Base-by-base conservation (phyloP, 495 filamentous ascomycete genomes). In the Lophiotrema nucula region DNA sequence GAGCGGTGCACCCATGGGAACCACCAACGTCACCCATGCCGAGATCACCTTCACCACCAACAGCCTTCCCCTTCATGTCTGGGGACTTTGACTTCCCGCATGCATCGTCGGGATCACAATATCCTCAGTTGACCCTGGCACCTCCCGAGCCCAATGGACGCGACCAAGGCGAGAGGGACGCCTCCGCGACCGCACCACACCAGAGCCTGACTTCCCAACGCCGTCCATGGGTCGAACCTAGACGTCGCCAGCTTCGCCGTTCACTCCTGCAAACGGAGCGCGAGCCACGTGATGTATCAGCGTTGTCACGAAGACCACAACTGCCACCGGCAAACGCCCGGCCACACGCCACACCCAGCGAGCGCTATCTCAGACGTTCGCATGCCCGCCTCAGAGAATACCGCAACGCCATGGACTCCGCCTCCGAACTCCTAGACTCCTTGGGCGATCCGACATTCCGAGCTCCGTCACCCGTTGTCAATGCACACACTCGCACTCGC, bases 11-110 rank as follows among this genome's bases (percentile, higher is more conserved):
- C 8, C 31, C 8, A 35, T 8, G n/a, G 31, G 31, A 22, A 19
- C 6, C 47, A 13, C 18, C 45, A 35, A 46, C 56, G 39, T 53
- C 56, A 53, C 39, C 56, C 31, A 33, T 43, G 21, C 52, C 53
- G 58, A 33, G 48, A 12, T 19, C 60, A 3, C 27, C 60, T 6
- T 38, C 51, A 1, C 58, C 51, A 19, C 51, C 58, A 18, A 37
- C 51, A 18, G 33, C 12, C 45, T 56, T 62, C 43, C 24, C 53
- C 41, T 52, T 59, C 50, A 47, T 58, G 46, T 47, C 62, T 47
- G 66, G 62, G 46, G 56, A 38, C 47, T 68, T 65, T 45, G 66
- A 68, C 42, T 68, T 56, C 37, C 66, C 66, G 10, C 61, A 53
- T 25, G 65, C 65, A 21, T 61, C 61, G n/a, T n/a, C 5, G 25